A percentile compares a stretch with the other conserved stretches of the same genome.
These are phyloP conservation scores for Pelargonium australe DNA, from an alignment of 441 rosid species.

Conservation along the genomic window DNA sequence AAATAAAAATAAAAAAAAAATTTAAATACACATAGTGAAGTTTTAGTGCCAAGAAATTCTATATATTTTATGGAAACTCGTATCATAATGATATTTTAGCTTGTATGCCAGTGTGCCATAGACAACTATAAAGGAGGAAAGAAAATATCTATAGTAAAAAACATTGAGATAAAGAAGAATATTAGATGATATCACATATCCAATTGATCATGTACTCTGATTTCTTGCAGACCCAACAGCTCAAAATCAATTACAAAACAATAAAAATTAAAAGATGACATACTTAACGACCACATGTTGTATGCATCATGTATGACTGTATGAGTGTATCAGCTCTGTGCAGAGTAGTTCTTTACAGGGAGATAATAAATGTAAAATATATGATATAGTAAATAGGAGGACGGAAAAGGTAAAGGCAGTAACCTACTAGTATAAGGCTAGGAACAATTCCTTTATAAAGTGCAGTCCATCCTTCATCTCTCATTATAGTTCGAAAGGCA, in stretches of 20 bases:
- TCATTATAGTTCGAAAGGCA: slow-evolving; percentile 79
- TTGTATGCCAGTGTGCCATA: background rate
- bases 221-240: background rate
- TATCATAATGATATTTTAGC: background rate
- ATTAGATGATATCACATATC: background rate
- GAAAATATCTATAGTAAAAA: background rate
- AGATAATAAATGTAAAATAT: slow-evolving; percentile 1
- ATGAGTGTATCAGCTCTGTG: background rate
- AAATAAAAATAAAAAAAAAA: no score
- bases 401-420: slow-evolving; percentile 11
- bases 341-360: background rate
- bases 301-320: no score
- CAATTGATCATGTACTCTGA: background rate
- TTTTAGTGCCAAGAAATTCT: no score
- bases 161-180: background rate
- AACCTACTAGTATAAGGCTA: slow-evolving; percentile 68
- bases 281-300: background rate
- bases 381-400: background rate
- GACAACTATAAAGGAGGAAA: background rate
- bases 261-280: background rate
- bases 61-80: background rate
- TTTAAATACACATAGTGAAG: no score
- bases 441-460: slow-evolving; percentile 82
- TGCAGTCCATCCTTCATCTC: slow-evolving; percentile 84
- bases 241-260: background rate